These are phyloP conservation scores for Wickerhamomyces bovis DNA, from an alignment of 805 yeast species.

Conservation along the genomic window DNA sequence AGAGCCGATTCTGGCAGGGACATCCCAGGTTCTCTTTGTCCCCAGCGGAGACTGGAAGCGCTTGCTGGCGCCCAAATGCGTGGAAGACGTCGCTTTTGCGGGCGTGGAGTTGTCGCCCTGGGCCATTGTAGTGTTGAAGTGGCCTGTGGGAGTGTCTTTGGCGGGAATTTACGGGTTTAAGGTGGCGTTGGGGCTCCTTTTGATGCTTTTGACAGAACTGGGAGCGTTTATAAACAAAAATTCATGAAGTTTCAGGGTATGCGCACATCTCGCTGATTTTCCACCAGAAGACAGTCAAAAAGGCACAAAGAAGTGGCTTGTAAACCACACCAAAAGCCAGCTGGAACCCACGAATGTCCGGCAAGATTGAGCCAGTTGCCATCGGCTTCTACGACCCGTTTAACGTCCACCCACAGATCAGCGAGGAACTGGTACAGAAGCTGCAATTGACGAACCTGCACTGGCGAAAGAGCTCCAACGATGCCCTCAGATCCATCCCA, in stretches of 20 bases:
- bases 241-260: neutral
- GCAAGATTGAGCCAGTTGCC: constrained; percentile 6
- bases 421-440: constrained; percentile 36
- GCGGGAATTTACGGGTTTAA: too few species aligned
- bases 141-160: too few species aligned
- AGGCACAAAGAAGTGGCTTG: neutral
- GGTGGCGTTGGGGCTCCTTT: neutral
- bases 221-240: too few species aligned
- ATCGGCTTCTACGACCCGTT: constrained; percentile 77
- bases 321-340: neutral
- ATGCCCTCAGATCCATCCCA: constrained; percentile 60
- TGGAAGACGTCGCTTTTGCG: neutral
- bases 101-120: neutral
- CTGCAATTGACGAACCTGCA: constrained; percentile 61
- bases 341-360: neutral
- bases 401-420: constrained; percentile 42
- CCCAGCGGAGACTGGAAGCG: constrained; percentile 14
- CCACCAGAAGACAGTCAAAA: neutral
- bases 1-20: constrained; percentile 13
- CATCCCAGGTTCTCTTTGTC: constrained; percentile 20
- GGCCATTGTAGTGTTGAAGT: neutral
- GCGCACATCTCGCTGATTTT: neutral
- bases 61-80: neutral
- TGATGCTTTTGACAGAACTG: too few species aligned
- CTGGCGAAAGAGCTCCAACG: constrained; percentile 49